phyloP scores from a whole-genome alignment of 805 yeast genomes.

The Candida silvicultrix region DNA sequence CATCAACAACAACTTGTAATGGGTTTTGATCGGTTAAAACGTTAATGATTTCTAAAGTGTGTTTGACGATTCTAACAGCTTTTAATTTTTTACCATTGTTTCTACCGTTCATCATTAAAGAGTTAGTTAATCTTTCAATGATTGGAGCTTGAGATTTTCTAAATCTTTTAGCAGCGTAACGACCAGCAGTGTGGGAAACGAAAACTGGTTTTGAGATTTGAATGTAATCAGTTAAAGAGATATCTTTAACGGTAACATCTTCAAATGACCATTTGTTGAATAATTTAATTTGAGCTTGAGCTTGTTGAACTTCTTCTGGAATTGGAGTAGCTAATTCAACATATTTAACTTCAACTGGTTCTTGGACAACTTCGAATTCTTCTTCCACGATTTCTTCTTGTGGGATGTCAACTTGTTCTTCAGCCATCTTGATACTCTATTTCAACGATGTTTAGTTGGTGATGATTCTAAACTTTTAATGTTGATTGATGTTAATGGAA shows the following conservation, averaged over 20 bases:
- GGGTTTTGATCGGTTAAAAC: conserved; percentile 99
- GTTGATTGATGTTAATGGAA: neutral
- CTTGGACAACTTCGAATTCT: conserved; percentile 68
- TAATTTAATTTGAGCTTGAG: conserved; percentile 92
- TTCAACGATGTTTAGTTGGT: neutral
- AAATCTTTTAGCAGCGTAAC: conserved; percentile 99
- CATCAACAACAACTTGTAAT: conserved; percentile 97
- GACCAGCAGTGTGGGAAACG: conserved; percentile 99
- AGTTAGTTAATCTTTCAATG: conserved; percentile 98
- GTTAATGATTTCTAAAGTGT: conserved; percentile 96
- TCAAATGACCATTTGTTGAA: conserved; percentile 99
- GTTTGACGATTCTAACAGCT: conserved; percentile 99
- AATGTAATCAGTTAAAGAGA: conserved; percentile 96
- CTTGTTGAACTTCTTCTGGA: conserved; percentile 95
- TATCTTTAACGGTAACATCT: conserved; percentile 95
- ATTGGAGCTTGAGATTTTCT: conserved; percentile 99
- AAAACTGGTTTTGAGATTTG: conserved; percentile 97
- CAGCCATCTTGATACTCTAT: conserved; percentile 53
- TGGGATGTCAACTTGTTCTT: conserved; percentile 49
- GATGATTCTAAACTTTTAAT: no score
- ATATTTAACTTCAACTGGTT: conserved; percentile 71
- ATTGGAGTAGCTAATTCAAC: conserved; percentile 91
- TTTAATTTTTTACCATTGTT: conserved; percentile 99
- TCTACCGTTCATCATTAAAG: conserved; percentile 99
- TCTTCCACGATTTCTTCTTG: conserved; percentile 47